These are phyloP conservation scores for Ceratocystis colombiana DNA, from an alignment of 2,329 filamentous ascomycete genomes.

Conservation along the genomic window DNA sequence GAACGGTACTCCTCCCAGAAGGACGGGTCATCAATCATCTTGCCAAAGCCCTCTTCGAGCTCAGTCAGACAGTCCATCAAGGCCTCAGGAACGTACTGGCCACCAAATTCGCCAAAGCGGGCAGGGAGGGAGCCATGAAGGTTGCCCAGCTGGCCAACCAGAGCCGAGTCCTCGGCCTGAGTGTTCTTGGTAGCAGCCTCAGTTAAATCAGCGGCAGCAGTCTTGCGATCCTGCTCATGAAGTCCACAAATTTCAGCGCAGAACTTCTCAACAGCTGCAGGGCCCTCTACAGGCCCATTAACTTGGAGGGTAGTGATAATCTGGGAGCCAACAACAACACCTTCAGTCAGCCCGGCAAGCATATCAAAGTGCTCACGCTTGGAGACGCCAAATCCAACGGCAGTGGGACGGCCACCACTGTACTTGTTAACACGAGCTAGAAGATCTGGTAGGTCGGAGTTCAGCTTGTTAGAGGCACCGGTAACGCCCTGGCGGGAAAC, in stretches of 20 bases:
- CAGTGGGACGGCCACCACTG: conserved; percentile 80
- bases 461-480: conserved; percentile 74
- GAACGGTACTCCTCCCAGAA: conserved; percentile 98
- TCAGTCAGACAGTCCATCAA: conserved; percentile 93
- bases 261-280: conserved; percentile 61
- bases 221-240: conserved; percentile 29
- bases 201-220: conserved; percentile 43
- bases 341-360: conserved; percentile 74
- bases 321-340: conserved; percentile 93
- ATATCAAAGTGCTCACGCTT: conserved; percentile 87
- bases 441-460: conserved; percentile 68
- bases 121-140: conserved; percentile 72
- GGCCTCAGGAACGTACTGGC: conserved; percentile 94
- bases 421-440: conserved; percentile 81
- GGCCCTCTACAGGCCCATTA: conserved; percentile 53
- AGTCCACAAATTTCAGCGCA: conserved; percentile 58
- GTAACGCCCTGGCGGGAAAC: conserved; percentile 96
- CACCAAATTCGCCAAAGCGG: conserved; percentile 90
- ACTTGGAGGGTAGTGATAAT: conserved; percentile 73
- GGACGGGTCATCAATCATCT: conserved; percentile 71
- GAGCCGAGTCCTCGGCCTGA: conserved; percentile 43
- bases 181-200: conserved; percentile 55
- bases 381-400: conserved; percentile 92
- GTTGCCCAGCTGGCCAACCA: conserved; percentile 76
- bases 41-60: conserved; percentile 82